These are phyloP conservation scores for Hypsizygus marmoreus DNA, from an alignment of 768 basidiomycete genomes.

Conservation along the genomic window DNA sequence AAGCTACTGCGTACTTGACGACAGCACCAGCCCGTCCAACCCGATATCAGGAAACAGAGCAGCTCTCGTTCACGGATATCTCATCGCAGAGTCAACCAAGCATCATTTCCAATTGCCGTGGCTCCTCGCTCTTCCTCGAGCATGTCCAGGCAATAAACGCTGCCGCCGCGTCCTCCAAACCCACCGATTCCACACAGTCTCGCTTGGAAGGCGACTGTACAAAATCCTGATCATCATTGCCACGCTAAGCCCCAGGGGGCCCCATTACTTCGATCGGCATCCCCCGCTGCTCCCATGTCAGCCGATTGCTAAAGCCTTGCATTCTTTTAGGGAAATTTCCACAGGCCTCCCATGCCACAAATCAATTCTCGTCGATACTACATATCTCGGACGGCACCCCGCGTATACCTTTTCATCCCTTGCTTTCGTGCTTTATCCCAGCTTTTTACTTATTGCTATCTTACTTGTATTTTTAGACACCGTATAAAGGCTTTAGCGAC, in stretches of 20 bases:
- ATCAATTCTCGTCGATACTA: no score
- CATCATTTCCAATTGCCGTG: neutral
- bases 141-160: neutral
- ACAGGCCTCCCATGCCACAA: no score
- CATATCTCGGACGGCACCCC: no score
- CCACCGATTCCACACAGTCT: neutral
- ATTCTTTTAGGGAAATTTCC: no score
- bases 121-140: constrained; percentile 16
- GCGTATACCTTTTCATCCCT: neutral
- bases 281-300: no score
- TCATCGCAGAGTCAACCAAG: neutral
- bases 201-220: neutral
- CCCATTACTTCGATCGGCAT: no score
- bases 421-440: neutral
- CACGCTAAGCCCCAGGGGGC: no score
- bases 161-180: neutral
- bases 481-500: no score
- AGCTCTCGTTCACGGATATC: neutral
- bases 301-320: no score
- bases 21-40: neutral
- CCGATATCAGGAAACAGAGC: neutral
- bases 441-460: constrained; percentile 1
- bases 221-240: no score
- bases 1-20: constrained; percentile 6
- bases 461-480: constrained; percentile 1